phyloP scores from a whole-genome alignment of 305 asterid genomes.

The Fraxinus velutina region DNA sequence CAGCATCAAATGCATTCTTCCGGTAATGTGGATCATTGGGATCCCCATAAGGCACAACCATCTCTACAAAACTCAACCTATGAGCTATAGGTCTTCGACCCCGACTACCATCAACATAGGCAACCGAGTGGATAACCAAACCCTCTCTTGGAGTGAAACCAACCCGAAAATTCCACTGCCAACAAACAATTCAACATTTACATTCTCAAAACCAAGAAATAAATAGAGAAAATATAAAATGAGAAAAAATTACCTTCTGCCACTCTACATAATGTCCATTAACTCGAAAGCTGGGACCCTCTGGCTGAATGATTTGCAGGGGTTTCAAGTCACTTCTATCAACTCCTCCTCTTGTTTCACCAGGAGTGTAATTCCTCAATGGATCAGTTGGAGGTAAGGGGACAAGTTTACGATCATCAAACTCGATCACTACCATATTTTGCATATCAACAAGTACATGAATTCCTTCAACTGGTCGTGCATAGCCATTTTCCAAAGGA shows the following conservation, averaged over 20 bases:
- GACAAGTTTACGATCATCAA: constrained; percentile 89
- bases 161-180: constrained; percentile 91
- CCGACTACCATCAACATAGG: constrained; percentile 90
- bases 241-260: constrained; percentile 69
- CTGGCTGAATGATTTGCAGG: constrained; percentile 79
- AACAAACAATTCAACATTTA: constrained; percentile 26
- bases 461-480: constrained; percentile 98
- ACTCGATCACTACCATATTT: constrained; percentile 82
- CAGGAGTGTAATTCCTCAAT: constrained; percentile 84
- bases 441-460: constrained; percentile 92
- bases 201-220: background rate
- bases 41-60: constrained; percentile 98
- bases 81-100: constrained; percentile 96
- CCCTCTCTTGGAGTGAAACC: constrained; percentile 98
- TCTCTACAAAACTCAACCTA: constrained; percentile 93
- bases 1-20: constrained; percentile 97
- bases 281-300: constrained; percentile 97
- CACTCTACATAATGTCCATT: constrained; percentile 81
- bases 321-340: constrained; percentile 95
- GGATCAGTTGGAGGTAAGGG: constrained; percentile 98
- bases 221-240: constrained; percentile 2
- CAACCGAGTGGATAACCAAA: constrained; percentile 88
- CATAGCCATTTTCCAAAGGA: constrained; percentile 97
- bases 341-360: constrained; percentile 92
- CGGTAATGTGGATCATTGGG: constrained; percentile 98